These are phyloP conservation scores for Apiospora aurea DNA, from an alignment of 2,329 filamentous ascomycete genomes.

Conservation along the genomic window DNA sequence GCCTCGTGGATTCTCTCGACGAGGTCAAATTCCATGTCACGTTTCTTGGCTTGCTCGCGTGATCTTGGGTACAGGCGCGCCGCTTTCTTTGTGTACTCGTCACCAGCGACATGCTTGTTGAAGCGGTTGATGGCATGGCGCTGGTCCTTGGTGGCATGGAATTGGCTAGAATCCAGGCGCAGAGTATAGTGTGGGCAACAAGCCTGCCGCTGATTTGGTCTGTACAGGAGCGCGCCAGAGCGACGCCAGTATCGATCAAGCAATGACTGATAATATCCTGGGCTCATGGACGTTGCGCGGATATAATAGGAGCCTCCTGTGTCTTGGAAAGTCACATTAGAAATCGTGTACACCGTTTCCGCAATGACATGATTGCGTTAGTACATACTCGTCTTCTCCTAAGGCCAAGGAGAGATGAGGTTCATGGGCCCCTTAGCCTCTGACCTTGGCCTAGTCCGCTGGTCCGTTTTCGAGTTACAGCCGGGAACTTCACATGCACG, in stretches of 20 bases:
- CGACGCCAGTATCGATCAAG: conserved; percentile 81
- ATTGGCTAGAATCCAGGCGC: conserved; percentile 70
- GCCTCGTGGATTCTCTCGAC: conserved; percentile 72
- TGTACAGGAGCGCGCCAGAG: conserved; percentile 75
- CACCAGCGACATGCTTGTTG: conserved; percentile 74
- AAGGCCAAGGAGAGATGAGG: conserved; percentile 5
- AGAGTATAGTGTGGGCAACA: conserved; percentile 95
- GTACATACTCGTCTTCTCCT: conserved; percentile 8
- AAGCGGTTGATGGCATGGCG: conserved; percentile 79
- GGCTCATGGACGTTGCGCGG: conserved; percentile 64
- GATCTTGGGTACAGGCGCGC: conserved; percentile 71
- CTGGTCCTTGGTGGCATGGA: conserved; percentile 74
- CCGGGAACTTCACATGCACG: conserved; percentile 1
- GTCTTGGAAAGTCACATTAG: conserved; percentile 32
- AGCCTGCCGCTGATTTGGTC: conserved; percentile 77
- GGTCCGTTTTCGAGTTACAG: not conserved
- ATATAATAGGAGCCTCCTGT: conserved; percentile 79
- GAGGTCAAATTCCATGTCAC: conserved; percentile 73
- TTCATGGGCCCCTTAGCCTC: not conserved
- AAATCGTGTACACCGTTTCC: not conserved
- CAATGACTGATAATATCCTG: conserved; percentile 73
- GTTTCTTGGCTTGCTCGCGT: conserved; percentile 68
- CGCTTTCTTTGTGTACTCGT: conserved; percentile 69
- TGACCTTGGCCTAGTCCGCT: not conserved
- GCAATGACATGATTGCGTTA: not conserved